Percentiles rank a stretch among this genome's conserved stretches.
These are phyloP conservation scores for Diaporthe longicolla DNA, from an alignment of 2,329 filamentous ascomycete species.

Conservation along the genomic window DNA sequence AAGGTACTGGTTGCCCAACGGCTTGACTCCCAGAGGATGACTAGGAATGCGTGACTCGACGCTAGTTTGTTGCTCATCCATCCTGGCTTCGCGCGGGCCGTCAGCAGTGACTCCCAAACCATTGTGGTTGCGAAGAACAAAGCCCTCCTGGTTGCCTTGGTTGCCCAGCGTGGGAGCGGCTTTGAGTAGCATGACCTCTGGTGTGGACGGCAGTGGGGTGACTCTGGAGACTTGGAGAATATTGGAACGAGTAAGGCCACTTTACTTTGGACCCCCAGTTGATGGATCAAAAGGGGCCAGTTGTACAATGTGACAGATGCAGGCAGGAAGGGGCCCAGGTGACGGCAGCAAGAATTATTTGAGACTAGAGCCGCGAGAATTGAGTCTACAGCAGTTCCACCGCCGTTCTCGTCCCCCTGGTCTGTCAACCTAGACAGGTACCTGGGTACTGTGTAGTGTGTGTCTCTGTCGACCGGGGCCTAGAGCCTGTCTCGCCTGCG, in stretches of 20 bases:
- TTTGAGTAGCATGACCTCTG: conserved; percentile 40
- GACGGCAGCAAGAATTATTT: neutral
- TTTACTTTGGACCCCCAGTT: conserved; percentile 8
- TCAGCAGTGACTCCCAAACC: conserved; percentile 9
- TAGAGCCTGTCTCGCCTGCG: neutral
- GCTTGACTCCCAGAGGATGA: conserved; percentile 89
- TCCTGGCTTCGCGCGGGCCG: conserved; percentile 8
- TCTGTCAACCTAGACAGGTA: neutral
- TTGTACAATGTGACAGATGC: conserved; percentile 12
- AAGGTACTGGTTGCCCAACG: conserved; percentile 85
- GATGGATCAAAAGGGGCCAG: conserved; percentile 12
- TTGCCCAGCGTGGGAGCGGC: conserved; percentile 31
- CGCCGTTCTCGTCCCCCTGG: neutral
- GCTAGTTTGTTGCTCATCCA: conserved; percentile 47
- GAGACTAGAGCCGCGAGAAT: neutral
- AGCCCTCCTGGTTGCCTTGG: conserved; percentile 36
- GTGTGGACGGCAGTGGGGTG: conserved; percentile 19
- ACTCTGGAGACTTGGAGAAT: conserved; percentile 26
- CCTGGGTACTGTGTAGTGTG: too few species aligned
- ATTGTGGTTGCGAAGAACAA: conserved; percentile 40
- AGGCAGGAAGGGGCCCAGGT: neutral
- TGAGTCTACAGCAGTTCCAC: conserved; percentile 9
- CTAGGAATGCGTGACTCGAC: conserved; percentile 72
- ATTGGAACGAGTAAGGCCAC: neutral
- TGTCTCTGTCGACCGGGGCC: too few species aligned